A percentile compares a stretch with the other conserved stretches of the same genome.
These are phyloP conservation scores for Colletotrichum incanum DNA, from an alignment of 2,329 filamentous ascomycete genomes.

Conservation along the genomic window DNA sequence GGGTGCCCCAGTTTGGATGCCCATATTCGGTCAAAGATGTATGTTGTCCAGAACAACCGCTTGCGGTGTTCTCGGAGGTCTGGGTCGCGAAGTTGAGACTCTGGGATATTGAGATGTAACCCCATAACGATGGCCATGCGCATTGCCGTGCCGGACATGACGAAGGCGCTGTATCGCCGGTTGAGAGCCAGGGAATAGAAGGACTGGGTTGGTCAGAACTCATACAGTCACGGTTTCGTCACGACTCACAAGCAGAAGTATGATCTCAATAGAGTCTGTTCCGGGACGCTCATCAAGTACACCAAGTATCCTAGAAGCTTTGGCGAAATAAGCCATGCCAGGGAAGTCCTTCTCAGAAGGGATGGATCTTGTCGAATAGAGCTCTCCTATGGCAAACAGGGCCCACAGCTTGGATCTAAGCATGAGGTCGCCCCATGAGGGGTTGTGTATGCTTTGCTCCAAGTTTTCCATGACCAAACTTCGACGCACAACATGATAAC, in stretches of 20 bases:
- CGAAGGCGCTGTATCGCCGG: slow-evolving; percentile 60
- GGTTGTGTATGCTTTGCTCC: slow-evolving; percentile 55
- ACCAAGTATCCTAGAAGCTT: slow-evolving; percentile 56
- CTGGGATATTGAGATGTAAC: slow-evolving; percentile 45
- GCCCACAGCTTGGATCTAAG: slow-evolving; percentile 59
- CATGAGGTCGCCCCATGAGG: slow-evolving; percentile 52
- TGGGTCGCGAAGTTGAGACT: slow-evolving; percentile 56
- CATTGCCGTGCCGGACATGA: slow-evolving; percentile 61
- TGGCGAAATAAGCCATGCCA: slow-evolving; percentile 59
- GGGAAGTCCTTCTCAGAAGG: slow-evolving; percentile 55
- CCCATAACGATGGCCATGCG: slow-evolving; percentile 55
- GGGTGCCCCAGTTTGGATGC: slow-evolving; percentile 65
- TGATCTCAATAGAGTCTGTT: slow-evolving; percentile 60
- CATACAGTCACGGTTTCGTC: background rate
- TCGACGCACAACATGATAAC: slow-evolving; percentile 59
- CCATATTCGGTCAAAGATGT: slow-evolving; percentile 63
- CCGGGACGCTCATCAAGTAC: slow-evolving; percentile 60
- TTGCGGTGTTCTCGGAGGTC: slow-evolving; percentile 56
- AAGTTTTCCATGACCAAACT: slow-evolving; percentile 56
- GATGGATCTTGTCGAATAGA: slow-evolving; percentile 59
- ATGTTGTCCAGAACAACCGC: slow-evolving; percentile 61
- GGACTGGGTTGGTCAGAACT: slow-evolving; percentile 50
- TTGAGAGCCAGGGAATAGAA: slow-evolving; percentile 62
- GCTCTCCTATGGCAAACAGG: slow-evolving; percentile 62
- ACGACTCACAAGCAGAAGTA: slow-evolving; percentile 59